Conservation (phyloP, 2,329 filamentous ascomycete genomes). For the Bertia moriformis region DNA sequence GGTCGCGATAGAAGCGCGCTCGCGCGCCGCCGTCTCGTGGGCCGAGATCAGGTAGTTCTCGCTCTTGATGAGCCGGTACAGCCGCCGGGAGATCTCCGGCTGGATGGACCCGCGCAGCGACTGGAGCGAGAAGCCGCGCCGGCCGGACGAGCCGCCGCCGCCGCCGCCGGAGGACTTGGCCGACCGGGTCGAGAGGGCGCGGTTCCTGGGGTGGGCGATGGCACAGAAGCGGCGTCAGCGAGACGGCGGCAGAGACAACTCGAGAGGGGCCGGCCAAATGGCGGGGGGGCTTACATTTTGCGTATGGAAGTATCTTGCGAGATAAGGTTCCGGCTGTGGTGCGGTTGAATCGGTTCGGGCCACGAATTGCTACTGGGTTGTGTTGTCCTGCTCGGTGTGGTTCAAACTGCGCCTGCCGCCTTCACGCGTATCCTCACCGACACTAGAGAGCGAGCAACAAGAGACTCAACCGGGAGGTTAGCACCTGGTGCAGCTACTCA, state of each 20-base stretch:
- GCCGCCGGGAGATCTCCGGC: constrained; percentile 74
- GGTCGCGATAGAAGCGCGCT: constrained; percentile 70
- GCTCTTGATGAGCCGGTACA: constrained; percentile 87
- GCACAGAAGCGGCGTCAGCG: no score
- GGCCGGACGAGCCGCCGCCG: constrained; percentile 20
- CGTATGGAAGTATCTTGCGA: no score
- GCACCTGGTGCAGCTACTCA: no score
- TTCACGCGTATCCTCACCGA: no score
- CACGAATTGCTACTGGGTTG: no score
- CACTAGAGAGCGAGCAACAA: no score
- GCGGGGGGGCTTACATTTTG: constrained; percentile 16
- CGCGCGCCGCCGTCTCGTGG: constrained; percentile 71
- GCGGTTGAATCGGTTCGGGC: no score
- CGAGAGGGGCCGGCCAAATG: neutral
- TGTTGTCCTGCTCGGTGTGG: no score
- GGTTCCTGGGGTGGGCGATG: no score
- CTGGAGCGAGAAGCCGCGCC: constrained; percentile 69
- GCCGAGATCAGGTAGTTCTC: constrained; percentile 78
- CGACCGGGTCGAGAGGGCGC: constrained; percentile 60
- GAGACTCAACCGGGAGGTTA: no score
- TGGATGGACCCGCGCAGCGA: constrained; percentile 75
- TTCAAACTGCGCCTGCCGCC: no score
- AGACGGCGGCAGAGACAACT: neutral
- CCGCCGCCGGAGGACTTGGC: constrained; percentile 31
- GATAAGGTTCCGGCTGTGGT: no score